Evolutionary conservation across 2,329 filamentous ascomycete species (phyloP).

Genomic region (Fusarium siculi): DNA sequence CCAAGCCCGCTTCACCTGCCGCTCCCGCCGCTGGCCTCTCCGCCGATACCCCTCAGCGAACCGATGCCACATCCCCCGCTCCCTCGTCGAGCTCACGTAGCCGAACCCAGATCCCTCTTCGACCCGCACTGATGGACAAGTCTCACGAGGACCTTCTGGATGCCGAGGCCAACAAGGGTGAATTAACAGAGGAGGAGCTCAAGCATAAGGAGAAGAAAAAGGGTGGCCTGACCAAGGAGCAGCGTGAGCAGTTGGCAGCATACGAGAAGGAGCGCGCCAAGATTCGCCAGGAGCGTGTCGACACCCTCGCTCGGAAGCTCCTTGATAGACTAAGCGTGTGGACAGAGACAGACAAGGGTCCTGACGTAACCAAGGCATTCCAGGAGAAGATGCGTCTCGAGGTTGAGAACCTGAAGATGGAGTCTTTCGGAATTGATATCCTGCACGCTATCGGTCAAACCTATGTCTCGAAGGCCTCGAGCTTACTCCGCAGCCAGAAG

Average conservation of each 20-base stretch:
- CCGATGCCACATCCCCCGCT: constrained; percentile 53
- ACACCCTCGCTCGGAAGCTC: constrained; percentile 84
- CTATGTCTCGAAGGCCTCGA: constrained; percentile 87
- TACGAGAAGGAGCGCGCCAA: constrained; percentile 87
- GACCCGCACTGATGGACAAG: constrained; percentile 88
- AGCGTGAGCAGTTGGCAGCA: constrained; percentile 88
- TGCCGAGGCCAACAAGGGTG: constrained; percentile 74
- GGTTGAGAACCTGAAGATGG: constrained; percentile 99
- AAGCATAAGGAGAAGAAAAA: constrained; percentile 80
- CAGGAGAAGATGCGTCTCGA: constrained; percentile 94
- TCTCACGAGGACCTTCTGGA: constrained; percentile 66
- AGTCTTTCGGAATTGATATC: constrained; percentile 96
- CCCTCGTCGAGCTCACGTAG: constrained; percentile 57
- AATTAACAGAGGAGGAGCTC: constrained; percentile 69
- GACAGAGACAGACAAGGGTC: constrained; percentile 94
- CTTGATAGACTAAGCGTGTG: constrained; percentile 90
- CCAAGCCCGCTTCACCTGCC: constrained; percentile 43
- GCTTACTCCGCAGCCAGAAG: constrained; percentile 93
- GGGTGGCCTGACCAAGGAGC: constrained; percentile 86
- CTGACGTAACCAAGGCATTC: constrained; percentile 88
- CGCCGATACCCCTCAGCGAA: constrained; percentile 43
- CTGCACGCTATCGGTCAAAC: constrained; percentile 93
- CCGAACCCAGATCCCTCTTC: constrained; percentile 72
- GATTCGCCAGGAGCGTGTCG: constrained; percentile 89
- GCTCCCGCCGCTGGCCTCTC: constrained; percentile 27